Evolutionary conservation across 2,329 filamentous ascomycete species (phyloP).

Genomic region (Microdochium bolleyi): DNA sequence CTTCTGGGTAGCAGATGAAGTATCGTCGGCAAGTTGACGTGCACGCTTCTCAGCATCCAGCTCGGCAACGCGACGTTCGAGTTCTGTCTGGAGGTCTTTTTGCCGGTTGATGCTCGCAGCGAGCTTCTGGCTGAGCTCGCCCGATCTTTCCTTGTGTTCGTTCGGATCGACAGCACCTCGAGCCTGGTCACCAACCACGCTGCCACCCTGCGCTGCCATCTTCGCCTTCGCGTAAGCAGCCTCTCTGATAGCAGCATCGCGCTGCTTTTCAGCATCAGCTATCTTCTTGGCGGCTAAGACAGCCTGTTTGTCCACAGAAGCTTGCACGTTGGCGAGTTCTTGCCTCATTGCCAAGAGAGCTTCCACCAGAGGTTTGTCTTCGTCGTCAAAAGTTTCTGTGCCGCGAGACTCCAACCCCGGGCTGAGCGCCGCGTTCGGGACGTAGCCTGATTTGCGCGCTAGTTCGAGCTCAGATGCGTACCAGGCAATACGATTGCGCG

Average conservation of each 20-base stretch:
- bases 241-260: constrained; percentile 89
- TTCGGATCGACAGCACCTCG: constrained; percentile 47
- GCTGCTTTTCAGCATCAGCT: constrained; percentile 88
- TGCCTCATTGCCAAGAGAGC: constrained; percentile 85
- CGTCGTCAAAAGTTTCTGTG: constrained; percentile 77
- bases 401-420: constrained; percentile 69
- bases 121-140: constrained; percentile 73
- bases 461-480: constrained; percentile 91
- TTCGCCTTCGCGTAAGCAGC: constrained; percentile 93
- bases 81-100: constrained; percentile 68
- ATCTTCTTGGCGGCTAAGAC: constrained; percentile 80
- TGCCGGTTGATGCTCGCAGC: constrained; percentile 74
- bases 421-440: constrained; percentile 60
- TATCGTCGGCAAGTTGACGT: constrained; percentile 82
- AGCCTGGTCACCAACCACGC: background rate
- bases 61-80: constrained; percentile 63
- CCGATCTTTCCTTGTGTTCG: constrained; percentile 45
- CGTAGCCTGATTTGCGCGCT: constrained; percentile 83
- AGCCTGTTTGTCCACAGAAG: constrained; percentile 81
- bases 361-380: constrained; percentile 86
- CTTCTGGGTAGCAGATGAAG: constrained; percentile 71
- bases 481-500: constrained; percentile 88
- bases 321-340: constrained; percentile 84
- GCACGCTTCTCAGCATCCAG: constrained; percentile 75
- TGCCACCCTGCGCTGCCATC: constrained; percentile 64